A percentile compares a stretch with the other conserved stretches of the same genome.
Evolutionary conservation across 2,329 filamentous ascomycete genomes (phyloP).

Genomic region (Botryotinia convoluta): DNA sequence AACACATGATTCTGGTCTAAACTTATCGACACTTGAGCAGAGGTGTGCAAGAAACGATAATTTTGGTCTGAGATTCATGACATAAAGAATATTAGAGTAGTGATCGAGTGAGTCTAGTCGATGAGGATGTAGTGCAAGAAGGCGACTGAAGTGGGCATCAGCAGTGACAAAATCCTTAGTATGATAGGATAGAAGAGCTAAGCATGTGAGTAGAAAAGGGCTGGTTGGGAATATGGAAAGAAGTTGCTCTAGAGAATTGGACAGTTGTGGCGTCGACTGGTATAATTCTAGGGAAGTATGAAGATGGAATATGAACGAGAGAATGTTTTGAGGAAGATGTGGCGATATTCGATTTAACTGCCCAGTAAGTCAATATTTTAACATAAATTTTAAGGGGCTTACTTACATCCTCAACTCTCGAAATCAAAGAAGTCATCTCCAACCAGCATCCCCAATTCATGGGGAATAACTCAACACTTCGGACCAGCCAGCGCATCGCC

Average conservation of each 20-base stretch:
- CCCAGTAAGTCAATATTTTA: slow-evolving; percentile 33
- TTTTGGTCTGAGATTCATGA: slow-evolving; percentile 83
- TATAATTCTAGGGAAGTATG: slow-evolving; percentile 90
- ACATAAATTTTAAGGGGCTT: not conserved
- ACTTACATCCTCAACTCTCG: slow-evolving; percentile 76
- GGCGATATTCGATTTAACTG: slow-evolving; percentile 70
- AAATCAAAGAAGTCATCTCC: slow-evolving; percentile 79
- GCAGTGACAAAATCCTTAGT: slow-evolving; percentile 73
- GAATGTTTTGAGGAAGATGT: slow-evolving; percentile 82
- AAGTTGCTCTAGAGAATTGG: slow-evolving; percentile 72
- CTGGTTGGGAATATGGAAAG: slow-evolving; percentile 82
- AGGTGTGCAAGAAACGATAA: slow-evolving; percentile 90
- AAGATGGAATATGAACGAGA: slow-evolving; percentile 91
- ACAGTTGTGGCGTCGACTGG: slow-evolving; percentile 73
- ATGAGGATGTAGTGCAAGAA: slow-evolving; percentile 71
- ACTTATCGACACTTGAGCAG: slow-evolving; percentile 88
- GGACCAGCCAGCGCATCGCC: slow-evolving; percentile 82
- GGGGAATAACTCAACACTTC: slow-evolving; percentile 82
- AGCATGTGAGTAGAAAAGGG: slow-evolving; percentile 86
- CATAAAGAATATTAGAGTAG: slow-evolving; percentile 96
- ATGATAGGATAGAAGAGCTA: slow-evolving; percentile 85
- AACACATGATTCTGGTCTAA: slow-evolving; percentile 93
- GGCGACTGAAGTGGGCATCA: slow-evolving; percentile 69
- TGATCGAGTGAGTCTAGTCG: slow-evolving; percentile 88
- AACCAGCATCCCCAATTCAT: slow-evolving; percentile 99